A percentile compares a stretch with the other conserved stretches of the same genome.
Evolutionary conservation across 768 basidiomycete genomes (phyloP).

Genomic region (Lactarius trivialis): DNA sequence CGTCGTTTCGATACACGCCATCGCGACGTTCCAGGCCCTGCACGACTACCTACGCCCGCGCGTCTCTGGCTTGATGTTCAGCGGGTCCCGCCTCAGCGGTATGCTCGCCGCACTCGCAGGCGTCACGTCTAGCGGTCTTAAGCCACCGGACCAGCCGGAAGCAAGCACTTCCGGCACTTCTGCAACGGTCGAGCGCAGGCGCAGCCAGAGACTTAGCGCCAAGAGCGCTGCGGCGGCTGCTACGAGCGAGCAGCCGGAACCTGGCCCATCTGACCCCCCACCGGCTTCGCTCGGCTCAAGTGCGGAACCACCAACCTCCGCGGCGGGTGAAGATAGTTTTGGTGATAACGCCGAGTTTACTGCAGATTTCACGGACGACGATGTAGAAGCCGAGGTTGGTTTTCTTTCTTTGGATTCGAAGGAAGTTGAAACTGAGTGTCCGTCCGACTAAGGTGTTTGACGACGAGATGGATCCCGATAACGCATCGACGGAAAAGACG

Average conservation of each 20-base stretch:
- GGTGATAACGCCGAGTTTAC: slow-evolving; percentile 54
- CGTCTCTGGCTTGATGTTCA: slow-evolving; percentile 62
- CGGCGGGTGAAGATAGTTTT: slow-evolving; percentile 40
- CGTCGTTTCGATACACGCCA: slow-evolving; percentile 95
- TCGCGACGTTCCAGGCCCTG: slow-evolving; percentile 95
- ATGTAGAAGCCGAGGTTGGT: slow-evolving; percentile 67
- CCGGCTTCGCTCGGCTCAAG: slow-evolving; percentile 12
- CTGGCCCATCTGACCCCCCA: slow-evolving; percentile 13
- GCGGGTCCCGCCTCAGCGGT: slow-evolving; percentile 63
- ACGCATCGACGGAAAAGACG: slow-evolving; percentile 69
- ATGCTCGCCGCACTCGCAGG: slow-evolving; percentile 87
- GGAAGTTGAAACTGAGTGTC: background rate
- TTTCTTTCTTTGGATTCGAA: background rate
- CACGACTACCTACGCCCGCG: slow-evolving; percentile 94
- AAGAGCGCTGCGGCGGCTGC: slow-evolving; percentile 45
- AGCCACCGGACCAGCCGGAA: slow-evolving; percentile 20
- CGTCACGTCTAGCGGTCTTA: slow-evolving; percentile 33
- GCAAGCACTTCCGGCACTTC: slow-evolving; percentile 21
- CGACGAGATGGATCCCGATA: slow-evolving; percentile 75
- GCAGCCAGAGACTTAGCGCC: slow-evolving; percentile 79
- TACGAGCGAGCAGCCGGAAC: slow-evolving; percentile 18
- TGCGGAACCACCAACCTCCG: slow-evolving; percentile 29
- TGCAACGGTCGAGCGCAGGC: slow-evolving; percentile 46
- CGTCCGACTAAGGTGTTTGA: slow-evolving; percentile 61
- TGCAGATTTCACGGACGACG: slow-evolving; percentile 79